These are phyloP conservation scores for Schizothecium vesticola DNA, from an alignment of 495 filamentous ascomycete species.

Conservation along the genomic window DNA sequence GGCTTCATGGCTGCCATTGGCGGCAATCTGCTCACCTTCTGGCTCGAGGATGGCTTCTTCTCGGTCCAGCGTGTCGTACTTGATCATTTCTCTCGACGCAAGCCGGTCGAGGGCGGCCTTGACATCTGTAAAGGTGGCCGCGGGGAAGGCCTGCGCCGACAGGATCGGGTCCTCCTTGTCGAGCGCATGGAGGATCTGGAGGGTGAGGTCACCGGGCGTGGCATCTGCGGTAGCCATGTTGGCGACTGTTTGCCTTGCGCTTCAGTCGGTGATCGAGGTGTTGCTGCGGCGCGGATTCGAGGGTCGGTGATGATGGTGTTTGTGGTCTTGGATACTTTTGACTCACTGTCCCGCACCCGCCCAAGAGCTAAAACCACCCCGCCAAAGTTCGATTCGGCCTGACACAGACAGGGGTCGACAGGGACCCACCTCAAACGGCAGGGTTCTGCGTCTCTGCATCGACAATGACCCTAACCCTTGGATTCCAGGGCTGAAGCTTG, in stretches of 20 bases:
- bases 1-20: constrained; percentile 88
- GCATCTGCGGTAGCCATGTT: constrained; percentile 26
- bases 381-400: constrained; percentile 2
- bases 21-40: constrained; percentile 71
- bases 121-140: constrained; percentile 60
- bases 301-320: not conserved
- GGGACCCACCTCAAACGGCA: not conserved
- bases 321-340: constrained; percentile 1
- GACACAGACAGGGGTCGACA: not conserved
- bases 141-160: constrained; percentile 72
- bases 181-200: constrained; percentile 61
- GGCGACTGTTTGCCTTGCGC: not conserved
- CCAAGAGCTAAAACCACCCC: not conserved
- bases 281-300: not conserved
- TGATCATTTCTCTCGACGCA: constrained; percentile 75
- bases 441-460: not conserved
- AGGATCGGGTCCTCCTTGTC: constrained; percentile 59
- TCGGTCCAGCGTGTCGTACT: constrained; percentile 72
- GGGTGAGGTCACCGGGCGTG: constrained; percentile 51
- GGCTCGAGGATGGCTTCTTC: constrained; percentile 73
- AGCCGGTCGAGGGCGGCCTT: constrained; percentile 87
- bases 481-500: not conserved
- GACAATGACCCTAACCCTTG: constrained; percentile 1
- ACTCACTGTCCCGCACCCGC: constrained; percentile 5
- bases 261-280: not conserved